phyloP scores from a whole-genome alignment of 495 filamentous ascomycete genomes.

The Aspergillus sparsus region DNA sequence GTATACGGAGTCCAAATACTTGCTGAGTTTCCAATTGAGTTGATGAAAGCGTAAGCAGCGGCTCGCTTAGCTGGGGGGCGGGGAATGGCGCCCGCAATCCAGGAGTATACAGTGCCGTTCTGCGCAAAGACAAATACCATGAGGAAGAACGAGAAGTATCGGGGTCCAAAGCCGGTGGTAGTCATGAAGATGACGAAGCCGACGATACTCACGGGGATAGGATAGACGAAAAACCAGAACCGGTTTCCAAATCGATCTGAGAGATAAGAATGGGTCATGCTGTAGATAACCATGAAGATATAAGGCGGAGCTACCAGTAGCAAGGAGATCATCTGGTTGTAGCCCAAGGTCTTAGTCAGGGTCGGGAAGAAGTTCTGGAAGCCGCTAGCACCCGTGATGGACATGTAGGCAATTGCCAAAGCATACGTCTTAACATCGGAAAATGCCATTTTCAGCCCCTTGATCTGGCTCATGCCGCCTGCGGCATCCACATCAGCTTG shows the following conservation, averaged over 20 bases:
- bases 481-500: conserved; percentile 52
- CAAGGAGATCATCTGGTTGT: conserved; percentile 43
- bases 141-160: conserved; percentile 57
- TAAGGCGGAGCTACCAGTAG: conserved; percentile 57
- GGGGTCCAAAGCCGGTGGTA: conserved; percentile 46
- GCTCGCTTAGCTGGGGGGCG: conserved; percentile 57
- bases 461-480: conserved; percentile 49
- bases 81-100: conserved; percentile 54
- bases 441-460: conserved; percentile 54
- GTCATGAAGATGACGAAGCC: conserved; percentile 56
- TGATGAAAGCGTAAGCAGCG: conserved; percentile 57
- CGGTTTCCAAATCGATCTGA: conserved; percentile 49
- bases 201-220: conserved; percentile 50
- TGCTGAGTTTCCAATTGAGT: conserved; percentile 54
- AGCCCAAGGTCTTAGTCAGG: conserved; percentile 46
- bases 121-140: conserved; percentile 57
- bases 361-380: conserved; percentile 61
- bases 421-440: conserved; percentile 53
- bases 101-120: conserved; percentile 55
- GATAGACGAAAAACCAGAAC: conserved; percentile 56
- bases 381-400: conserved; percentile 50
- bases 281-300: conserved; percentile 56
- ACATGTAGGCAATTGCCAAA: conserved; percentile 53
- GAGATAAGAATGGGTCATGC: conserved; percentile 43
- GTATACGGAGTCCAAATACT: conserved; percentile 59